Conservation (phyloP, 2,329 filamentous ascomycete genomes). For the Grosmannia serpens region DNA sequence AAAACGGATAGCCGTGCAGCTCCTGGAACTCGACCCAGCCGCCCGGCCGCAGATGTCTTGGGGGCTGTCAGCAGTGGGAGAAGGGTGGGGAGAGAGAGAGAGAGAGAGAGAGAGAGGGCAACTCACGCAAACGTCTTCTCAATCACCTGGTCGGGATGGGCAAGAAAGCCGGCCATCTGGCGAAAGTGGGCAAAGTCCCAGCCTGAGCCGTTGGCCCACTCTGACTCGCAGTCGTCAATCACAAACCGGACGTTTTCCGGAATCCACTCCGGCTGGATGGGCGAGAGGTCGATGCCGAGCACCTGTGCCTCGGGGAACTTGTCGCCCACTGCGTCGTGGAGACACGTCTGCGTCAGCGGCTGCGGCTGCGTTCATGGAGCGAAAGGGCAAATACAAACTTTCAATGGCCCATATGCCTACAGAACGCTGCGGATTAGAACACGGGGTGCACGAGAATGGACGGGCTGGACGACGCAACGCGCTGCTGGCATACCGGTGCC, state of each 20-base stretch:
- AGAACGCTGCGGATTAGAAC: background rate
- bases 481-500: slow-evolving; percentile 27
- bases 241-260: slow-evolving; percentile 51
- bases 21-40: slow-evolving; percentile 41
- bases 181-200: slow-evolving; percentile 46
- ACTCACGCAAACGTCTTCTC: slow-evolving; percentile 22
- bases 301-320: slow-evolving; percentile 28
- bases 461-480: no score
- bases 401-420: slow-evolving; percentile 27
- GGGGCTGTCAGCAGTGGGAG: background rate
- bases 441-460: no score
- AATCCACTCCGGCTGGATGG: slow-evolving; percentile 35
- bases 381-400: slow-evolving; percentile 16
- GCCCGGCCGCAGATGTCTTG: slow-evolving; percentile 29
- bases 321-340: slow-evolving; percentile 27
- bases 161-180: slow-evolving; percentile 37
- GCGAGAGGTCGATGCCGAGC: slow-evolving; percentile 30
- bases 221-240: slow-evolving; percentile 49
- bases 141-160: slow-evolving; percentile 38
- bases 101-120: background rate
- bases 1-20: slow-evolving; percentile 26
- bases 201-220: slow-evolving; percentile 40
- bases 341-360: background rate
- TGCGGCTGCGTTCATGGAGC: no score
- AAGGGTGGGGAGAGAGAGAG: background rate